Evolutionary conservation across 1,284 basidiomycete genomes (phyloP).

Genomic region (Xanthoconium separans): DNA sequence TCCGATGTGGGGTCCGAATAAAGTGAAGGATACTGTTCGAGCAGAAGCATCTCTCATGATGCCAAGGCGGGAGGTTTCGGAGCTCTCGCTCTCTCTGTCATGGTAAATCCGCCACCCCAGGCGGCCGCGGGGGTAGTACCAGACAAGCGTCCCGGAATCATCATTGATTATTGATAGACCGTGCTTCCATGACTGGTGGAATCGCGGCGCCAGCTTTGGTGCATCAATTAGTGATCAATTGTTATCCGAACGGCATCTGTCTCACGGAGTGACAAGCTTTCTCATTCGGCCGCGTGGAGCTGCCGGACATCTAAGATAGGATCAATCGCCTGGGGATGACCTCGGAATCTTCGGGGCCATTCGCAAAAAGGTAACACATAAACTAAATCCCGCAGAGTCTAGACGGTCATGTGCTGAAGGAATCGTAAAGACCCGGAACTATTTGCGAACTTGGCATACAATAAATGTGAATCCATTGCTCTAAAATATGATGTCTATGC

Average conservation of each 20-base stretch:
- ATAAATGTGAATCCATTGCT: slow-evolving; percentile 1
- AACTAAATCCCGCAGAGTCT: not conserved
- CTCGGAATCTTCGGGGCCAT: slow-evolving; percentile 16
- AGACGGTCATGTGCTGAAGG: not conserved
- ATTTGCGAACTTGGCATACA: not conserved
- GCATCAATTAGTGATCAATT: not conserved
- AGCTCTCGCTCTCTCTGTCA: not conserved
- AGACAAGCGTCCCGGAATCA: not conserved
- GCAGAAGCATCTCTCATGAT: not conserved
- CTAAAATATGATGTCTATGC: slow-evolving; percentile 10
- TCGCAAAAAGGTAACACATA: not conserved
- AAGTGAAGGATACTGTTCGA: not conserved
- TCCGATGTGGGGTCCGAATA: not conserved
- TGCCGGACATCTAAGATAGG: not conserved
- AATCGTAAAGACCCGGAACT: slow-evolving; percentile 3
- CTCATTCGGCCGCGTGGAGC: not conserved
- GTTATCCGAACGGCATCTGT: not conserved
- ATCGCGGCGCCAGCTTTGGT: not conserved
- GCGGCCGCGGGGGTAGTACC: slow-evolving; percentile 4
- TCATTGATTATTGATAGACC: slow-evolving; percentile 1
- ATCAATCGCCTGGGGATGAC: not conserved
- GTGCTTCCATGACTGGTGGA: not conserved
- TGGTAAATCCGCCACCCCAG: not conserved
- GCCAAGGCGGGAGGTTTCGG: slow-evolving; percentile 12
- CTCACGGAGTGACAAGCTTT: slow-evolving; percentile 8